Conservation (phyloP, 192 early-diverging fungal species). For the Gaertneriomyces semiglobifer region DNA sequence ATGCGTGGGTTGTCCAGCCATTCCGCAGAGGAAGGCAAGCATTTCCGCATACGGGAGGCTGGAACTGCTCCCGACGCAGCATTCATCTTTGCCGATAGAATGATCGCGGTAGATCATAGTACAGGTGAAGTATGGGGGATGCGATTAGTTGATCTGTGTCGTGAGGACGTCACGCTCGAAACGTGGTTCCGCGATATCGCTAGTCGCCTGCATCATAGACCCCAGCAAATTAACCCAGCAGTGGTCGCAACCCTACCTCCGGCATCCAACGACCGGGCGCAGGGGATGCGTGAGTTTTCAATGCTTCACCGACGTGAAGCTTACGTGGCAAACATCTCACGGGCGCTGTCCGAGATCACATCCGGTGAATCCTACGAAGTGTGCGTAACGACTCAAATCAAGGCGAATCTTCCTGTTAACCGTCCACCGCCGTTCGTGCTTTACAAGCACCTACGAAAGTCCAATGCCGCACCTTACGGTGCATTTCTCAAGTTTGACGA, state of each 20-base stretch:
- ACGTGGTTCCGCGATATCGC: slow-evolving; percentile 21
- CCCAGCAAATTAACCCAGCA: no score
- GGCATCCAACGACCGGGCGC: no score
- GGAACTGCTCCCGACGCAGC: slow-evolving; percentile 61
- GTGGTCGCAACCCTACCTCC: no score
- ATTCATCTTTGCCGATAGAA: slow-evolving; percentile 72
- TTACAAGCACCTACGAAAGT: slow-evolving; percentile 63
- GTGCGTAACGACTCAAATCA: slow-evolving; percentile 83
- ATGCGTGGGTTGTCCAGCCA: slow-evolving; percentile 27
- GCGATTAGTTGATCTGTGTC: slow-evolving; percentile 1
- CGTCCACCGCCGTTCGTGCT: slow-evolving; percentile 36
- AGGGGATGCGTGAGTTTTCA: no score
- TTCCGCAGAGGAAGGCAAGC: neutral
- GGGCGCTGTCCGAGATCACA: slow-evolving; percentile 59
- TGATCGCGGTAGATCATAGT: slow-evolving; percentile 69
- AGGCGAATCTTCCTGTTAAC: neutral
- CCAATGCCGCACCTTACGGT: slow-evolving; percentile 86
- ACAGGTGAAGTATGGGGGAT: slow-evolving; percentile 30
- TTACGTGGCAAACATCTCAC: slow-evolving; percentile 60
- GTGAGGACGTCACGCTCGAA: neutral
- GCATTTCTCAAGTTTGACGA: slow-evolving; percentile 62
- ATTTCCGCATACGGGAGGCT: slow-evolving; percentile 20
- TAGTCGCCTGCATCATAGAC: no score
- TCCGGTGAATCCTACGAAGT: slow-evolving; percentile 95
- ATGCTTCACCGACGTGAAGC: slow-evolving; percentile 10